phyloP scores from a whole-genome alignment of 768 basidiomycete species.

The Omphalotus guepiniiformis region DNA sequence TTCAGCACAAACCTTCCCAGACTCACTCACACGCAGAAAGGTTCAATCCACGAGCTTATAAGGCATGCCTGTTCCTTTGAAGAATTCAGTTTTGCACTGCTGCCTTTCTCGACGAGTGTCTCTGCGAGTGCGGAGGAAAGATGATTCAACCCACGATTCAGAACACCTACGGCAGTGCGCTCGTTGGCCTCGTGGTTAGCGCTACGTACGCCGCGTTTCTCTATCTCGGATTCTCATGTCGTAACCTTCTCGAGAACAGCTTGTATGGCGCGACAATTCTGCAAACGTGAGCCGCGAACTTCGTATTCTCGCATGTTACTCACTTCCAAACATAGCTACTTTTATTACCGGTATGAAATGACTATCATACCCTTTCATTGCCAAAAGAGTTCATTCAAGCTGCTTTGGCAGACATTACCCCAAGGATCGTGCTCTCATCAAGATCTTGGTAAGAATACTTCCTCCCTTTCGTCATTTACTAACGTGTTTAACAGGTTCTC shows the following conservation, averaged over 20 bases:
- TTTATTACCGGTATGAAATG: constrained; percentile 39
- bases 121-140: no score
- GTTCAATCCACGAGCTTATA: no score
- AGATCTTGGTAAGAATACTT: constrained; percentile 31
- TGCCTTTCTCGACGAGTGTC: no score
- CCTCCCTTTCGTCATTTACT: neutral
- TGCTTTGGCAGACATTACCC: constrained; percentile 31
- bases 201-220: constrained; percentile 32
- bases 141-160: constrained; percentile 17
- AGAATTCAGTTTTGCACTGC: no score
- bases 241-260: constrained; percentile 19
- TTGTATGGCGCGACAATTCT: constrained; percentile 45
- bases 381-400: neutral
- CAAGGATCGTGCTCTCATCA: constrained; percentile 33
- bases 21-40: no score
- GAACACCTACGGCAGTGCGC: constrained; percentile 39
- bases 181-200: constrained; percentile 40
- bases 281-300: constrained; percentile 29
- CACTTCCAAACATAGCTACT: constrained; percentile 23
- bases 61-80: no score
- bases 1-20: no score
- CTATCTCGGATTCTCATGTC: neutral
- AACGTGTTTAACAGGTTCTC: constrained; percentile 25
- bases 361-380: no score
- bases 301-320: constrained; percentile 1